Evolutionary conservation across 345 rosid genomes (phyloP).

Genomic region (Aquilaria yunnanensis): DNA sequence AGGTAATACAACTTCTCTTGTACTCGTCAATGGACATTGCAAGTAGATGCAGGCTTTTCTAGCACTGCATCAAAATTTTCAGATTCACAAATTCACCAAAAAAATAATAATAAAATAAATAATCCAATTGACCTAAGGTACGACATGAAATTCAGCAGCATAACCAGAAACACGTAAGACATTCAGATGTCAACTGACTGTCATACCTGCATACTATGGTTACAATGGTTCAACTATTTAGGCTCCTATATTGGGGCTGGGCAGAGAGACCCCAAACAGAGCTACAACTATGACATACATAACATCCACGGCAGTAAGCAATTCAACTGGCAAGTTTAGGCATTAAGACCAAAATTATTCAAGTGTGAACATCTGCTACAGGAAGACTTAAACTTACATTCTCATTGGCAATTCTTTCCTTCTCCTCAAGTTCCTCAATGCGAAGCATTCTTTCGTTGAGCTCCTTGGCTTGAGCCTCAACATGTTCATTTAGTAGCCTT

Average conservation of each 20-base stretch:
- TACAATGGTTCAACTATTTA: too few species aligned
- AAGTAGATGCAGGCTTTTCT: not conserved
- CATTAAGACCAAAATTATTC: too few species aligned
- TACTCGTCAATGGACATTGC: constrained; percentile 1
- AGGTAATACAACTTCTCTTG: not conserved
- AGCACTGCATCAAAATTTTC: not conserved
- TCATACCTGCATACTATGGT: too few species aligned
- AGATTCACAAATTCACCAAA: not conserved
- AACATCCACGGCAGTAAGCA: not conserved
- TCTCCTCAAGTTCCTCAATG: constrained; percentile 85
- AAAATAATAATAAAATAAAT: not conserved
- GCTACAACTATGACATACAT: too few species aligned
- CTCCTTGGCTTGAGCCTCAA: constrained; percentile 78
- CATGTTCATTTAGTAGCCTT: constrained; percentile 50
- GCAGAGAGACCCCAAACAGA: too few species aligned
- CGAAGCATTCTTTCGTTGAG: constrained; percentile 55
- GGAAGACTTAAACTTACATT: constrained; percentile 44
- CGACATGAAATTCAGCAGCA: too few species aligned
- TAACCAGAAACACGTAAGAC: too few species aligned
- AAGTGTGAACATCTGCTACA: constrained; percentile 1
- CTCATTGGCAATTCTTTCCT: constrained; percentile 90
- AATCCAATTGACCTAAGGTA: not conserved
- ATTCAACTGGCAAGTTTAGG: too few species aligned
- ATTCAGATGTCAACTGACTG: too few species aligned
- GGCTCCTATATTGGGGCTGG: too few species aligned